Conservation (phyloP, 148 eudicot genomes). For the Simmondsia chinensis region DNA sequence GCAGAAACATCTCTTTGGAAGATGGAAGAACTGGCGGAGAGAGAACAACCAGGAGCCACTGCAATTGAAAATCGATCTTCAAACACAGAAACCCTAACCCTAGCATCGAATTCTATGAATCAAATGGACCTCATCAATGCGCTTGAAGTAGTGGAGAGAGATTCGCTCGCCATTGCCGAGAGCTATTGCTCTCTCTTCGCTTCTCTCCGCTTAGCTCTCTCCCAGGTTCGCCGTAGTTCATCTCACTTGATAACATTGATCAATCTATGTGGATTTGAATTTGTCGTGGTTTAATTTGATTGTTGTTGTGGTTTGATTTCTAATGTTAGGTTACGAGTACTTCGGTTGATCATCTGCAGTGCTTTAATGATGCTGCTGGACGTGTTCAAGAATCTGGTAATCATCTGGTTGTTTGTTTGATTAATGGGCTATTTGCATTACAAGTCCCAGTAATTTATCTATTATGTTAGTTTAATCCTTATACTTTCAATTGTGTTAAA, state of each 20-base stretch:
- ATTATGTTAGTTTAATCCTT: no score
- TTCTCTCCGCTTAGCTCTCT: conserved; percentile 78
- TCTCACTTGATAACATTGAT: not conserved
- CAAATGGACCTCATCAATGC: conserved; percentile 55
- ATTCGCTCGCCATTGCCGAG: conserved; percentile 72
- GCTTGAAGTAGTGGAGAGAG: conserved; percentile 65
- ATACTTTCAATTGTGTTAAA: no score
- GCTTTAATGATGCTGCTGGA: conserved; percentile 80
- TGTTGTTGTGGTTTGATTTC: conserved; percentile 5
- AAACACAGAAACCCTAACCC: no score
- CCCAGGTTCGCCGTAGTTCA: conserved; percentile 34
- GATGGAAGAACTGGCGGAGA: no score
- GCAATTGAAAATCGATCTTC: no score
- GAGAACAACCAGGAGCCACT: no score
- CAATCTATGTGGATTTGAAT: not conserved
- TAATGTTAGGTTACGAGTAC: conserved; percentile 45
- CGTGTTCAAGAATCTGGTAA: conserved; percentile 74
- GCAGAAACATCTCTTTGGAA: no score
- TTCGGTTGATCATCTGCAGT: conserved; percentile 66
- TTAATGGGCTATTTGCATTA: no score
- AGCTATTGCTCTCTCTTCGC: conserved; percentile 78
- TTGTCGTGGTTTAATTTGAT: not conserved
- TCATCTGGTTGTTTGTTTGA: no score
- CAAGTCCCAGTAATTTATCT: no score
- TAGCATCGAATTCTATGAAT: conserved; percentile 8